phyloP scores from a whole-genome alignment of 73 alveolate species.

The Paramecium sexaurelia region DNA sequence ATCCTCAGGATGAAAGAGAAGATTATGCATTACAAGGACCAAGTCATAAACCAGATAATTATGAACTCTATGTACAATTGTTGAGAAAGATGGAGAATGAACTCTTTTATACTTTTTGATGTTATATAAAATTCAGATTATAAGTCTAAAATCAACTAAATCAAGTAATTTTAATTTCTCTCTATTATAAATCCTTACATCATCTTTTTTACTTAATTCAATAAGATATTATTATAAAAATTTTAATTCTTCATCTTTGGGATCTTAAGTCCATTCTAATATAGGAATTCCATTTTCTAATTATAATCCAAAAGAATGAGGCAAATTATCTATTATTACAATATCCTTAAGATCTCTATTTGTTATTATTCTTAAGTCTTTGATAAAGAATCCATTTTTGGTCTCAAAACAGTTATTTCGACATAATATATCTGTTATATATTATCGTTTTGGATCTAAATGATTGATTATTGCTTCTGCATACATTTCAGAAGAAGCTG shows the following conservation, averaged over 20 bases:
- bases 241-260: slow-evolving; percentile 81
- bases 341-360: neutral
- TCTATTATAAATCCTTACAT: slow-evolving; percentile 40
- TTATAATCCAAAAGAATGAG: slow-evolving; percentile 86
- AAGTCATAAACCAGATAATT: neutral
- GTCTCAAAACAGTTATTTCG: slow-evolving; percentile 90
- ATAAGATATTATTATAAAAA: slow-evolving; percentile 73
- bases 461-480: slow-evolving; percentile 92
- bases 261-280: slow-evolving; percentile 77
- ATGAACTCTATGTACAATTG: neutral
- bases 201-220: slow-evolving; percentile 49
- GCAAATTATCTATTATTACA: slow-evolving; percentile 88
- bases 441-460: slow-evolving; percentile 90
- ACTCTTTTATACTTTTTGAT: neutral
- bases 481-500: slow-evolving; percentile 94
- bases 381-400: slow-evolving; percentile 91
- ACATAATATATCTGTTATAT: slow-evolving; percentile 82
- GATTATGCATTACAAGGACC: neutral
- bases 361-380: slow-evolving; percentile 88
- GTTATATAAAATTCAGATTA: neutral
- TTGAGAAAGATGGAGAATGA: neutral
- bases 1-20: neutral
- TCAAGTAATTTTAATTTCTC: slow-evolving; percentile 34
- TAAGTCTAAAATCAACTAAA: slow-evolving; percentile 47
- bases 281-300: slow-evolving; percentile 90